Evolutionary conservation across 139 green algal species (phyloP).

Genomic region (Micromonas commoda): DNA sequence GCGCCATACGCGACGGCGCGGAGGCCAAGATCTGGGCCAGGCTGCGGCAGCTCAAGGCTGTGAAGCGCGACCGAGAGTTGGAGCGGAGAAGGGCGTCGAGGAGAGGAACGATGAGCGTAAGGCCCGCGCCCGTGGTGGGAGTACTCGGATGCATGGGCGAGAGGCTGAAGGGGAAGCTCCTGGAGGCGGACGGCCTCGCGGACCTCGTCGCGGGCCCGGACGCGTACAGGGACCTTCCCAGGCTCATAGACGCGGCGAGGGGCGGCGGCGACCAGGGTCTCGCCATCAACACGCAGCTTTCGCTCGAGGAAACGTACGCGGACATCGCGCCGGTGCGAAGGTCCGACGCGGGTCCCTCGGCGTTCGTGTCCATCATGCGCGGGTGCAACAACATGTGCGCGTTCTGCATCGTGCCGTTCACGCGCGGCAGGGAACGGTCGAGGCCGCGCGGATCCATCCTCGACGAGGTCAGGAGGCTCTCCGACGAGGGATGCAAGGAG

Average conservation of each 20-base stretch:
- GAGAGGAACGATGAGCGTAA: no score
- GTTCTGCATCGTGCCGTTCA: conserved; percentile 96
- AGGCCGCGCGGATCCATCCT: conserved; percentile 68
- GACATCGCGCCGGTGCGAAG: conserved; percentile 86
- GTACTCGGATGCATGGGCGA: conserved; percentile 94
- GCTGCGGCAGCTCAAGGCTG: conserved; percentile 6
- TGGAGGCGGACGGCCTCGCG: conserved; percentile 49
- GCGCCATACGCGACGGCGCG: conserved; percentile 80
- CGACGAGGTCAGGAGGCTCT: conserved; percentile 74
- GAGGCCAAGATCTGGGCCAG: conserved; percentile 38
- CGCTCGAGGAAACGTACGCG: conserved; percentile 54
- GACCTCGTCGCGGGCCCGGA: conserved; percentile 83
- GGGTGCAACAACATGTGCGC: conserved; percentile 97
- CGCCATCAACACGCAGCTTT: not conserved
- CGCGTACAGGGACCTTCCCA: conserved; percentile 78
- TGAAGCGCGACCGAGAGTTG: no score
- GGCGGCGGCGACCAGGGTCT: not conserved
- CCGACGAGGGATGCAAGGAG: conserved; percentile 89
- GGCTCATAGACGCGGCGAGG: conserved; percentile 49
- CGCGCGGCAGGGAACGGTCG: conserved; percentile 86
- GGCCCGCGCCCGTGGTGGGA: conserved; percentile 48
- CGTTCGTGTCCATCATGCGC: conserved; percentile 99
- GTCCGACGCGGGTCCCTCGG: conserved; percentile 69
- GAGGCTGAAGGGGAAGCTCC: conserved; percentile 61
- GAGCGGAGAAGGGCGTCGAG: no score